phyloP scores from a whole-genome alignment of 805 yeast genomes.

The Candida incommunis region DNA sequence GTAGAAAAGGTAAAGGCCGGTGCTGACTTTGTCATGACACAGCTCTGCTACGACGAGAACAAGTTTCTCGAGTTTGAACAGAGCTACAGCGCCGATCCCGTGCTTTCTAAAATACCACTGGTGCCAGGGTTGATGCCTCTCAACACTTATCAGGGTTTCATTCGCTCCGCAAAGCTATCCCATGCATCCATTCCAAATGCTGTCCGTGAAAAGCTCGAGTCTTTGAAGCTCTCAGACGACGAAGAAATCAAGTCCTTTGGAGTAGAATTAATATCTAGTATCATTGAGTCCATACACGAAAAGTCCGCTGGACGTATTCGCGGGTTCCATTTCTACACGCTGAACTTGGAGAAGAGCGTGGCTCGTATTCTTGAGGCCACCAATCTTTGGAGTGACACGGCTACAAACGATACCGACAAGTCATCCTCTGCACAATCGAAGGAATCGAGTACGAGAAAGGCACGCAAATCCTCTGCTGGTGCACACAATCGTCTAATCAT shows the following conservation, averaged over 20 bases:
- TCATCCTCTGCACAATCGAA: neutral
- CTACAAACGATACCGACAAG: neutral
- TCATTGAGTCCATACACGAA: constrained; percentile 72
- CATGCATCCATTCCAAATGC: constrained; percentile 65
- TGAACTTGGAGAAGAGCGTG: constrained; percentile 70
- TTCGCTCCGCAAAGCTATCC: constrained; percentile 92
- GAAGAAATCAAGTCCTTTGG: constrained; percentile 62
- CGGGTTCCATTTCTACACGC: constrained; percentile 91
- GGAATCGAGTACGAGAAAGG: neutral
- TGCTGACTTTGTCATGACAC: constrained; percentile 87
- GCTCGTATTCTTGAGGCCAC: neutral
- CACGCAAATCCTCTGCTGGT: constrained; percentile 1
- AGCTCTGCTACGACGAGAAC: constrained; percentile 92
- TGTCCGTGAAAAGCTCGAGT: constrained; percentile 56
- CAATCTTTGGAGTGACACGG: neutral
- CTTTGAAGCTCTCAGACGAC: constrained; percentile 44
- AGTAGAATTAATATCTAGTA: constrained; percentile 69
- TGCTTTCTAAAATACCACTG: constrained; percentile 46
- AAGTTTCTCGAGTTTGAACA: constrained; percentile 44
- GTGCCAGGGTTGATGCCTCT: constrained; percentile 99
- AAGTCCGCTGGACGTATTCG: constrained; percentile 56
- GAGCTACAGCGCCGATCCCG: neutral
- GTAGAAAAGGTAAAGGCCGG: constrained; percentile 90
- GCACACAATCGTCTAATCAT: constrained; percentile 1
- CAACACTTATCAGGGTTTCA: constrained; percentile 78